A percentile compares a stretch with the other conserved stretches of the same genome.
Conservation (phyloP, 1,284 basidiomycete genomes). For the Puccinia triticina region DNA sequence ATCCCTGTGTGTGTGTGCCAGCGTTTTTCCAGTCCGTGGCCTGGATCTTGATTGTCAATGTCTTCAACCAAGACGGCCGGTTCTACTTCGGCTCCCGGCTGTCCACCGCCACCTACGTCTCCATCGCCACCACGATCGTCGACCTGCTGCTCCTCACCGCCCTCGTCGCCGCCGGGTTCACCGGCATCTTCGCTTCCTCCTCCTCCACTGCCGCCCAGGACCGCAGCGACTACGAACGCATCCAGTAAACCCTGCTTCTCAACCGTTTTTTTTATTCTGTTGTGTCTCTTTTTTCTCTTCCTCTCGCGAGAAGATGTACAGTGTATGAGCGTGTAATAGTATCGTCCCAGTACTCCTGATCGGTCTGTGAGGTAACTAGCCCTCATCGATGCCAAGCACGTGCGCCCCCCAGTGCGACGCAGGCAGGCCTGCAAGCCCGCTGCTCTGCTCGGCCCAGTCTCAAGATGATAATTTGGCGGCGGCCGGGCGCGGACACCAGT, state of each 20-base stretch:
- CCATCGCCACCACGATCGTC: not conserved
- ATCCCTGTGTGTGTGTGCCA: not conserved
- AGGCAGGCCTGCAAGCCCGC: no score
- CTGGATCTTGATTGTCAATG: conserved; percentile 28
- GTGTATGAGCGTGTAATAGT: no score
- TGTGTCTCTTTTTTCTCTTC: not conserved
- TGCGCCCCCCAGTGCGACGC: no score
- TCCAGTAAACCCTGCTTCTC: conserved; percentile 1
- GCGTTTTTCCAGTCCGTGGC: conserved; percentile 27
- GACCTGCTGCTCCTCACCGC: conserved; percentile 28
- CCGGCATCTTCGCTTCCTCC: not conserved
- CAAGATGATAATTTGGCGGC: no score
- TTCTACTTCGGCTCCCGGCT: conserved; percentile 37
- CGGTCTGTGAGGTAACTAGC: no score
- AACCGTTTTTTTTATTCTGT: not conserved
- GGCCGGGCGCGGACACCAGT: no score
- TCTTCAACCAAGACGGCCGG: conserved; percentile 33
- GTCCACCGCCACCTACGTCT: conserved; percentile 9
- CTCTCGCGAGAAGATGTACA: no score
- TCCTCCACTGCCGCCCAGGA: not conserved
- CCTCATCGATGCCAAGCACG: no score
- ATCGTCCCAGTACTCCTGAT: no score
- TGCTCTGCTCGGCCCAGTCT: no score
- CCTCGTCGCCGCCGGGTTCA: conserved; percentile 23
- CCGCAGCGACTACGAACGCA: not conserved